These are phyloP conservation scores for Sporothrix curviconia DNA, from an alignment of 2,329 filamentous ascomycete species.

Conservation along the genomic window DNA sequence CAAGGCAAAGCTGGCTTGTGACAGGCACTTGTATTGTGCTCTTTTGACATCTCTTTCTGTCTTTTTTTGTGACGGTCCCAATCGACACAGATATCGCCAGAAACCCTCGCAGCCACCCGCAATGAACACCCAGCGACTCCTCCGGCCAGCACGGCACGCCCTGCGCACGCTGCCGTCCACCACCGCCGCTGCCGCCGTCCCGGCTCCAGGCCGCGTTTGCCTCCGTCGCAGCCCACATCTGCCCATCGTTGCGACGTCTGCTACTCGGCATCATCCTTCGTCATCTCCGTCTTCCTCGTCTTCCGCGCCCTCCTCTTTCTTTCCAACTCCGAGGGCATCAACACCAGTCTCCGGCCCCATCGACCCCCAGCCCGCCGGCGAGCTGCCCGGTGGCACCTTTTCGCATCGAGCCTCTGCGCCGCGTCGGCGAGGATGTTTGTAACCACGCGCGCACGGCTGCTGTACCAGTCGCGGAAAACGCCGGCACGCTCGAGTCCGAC, in stretches of 20 bases:
- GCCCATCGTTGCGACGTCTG: background rate
- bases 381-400: conserved; percentile 82
- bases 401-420: conserved; percentile 80
- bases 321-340: conserved; percentile 1
- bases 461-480: conserved; percentile 90
- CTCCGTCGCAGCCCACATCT: background rate
- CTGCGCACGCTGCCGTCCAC: conserved; percentile 10
- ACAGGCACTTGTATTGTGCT: background rate
- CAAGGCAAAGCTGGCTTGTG: background rate
- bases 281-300: background rate
- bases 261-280: background rate
- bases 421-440: conserved; percentile 74
- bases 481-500: conserved; percentile 91
- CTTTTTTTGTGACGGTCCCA: background rate
- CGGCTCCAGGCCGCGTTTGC: background rate
- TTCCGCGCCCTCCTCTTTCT: conserved; percentile 5
- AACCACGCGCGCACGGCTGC: conserved; percentile 82
- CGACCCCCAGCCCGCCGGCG: conserved; percentile 32
- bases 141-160: conserved; percentile 19
- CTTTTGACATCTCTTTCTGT: background rate
- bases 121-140: conserved; percentile 13
- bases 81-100: background rate
- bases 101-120: background rate
- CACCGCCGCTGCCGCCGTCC: too few relatives aligned
- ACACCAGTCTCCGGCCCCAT: conserved; percentile 20